Evolutionary conservation across 495 filamentous ascomycete genomes (phyloP).

Genomic region (Cladorrhinum samala): DNA sequence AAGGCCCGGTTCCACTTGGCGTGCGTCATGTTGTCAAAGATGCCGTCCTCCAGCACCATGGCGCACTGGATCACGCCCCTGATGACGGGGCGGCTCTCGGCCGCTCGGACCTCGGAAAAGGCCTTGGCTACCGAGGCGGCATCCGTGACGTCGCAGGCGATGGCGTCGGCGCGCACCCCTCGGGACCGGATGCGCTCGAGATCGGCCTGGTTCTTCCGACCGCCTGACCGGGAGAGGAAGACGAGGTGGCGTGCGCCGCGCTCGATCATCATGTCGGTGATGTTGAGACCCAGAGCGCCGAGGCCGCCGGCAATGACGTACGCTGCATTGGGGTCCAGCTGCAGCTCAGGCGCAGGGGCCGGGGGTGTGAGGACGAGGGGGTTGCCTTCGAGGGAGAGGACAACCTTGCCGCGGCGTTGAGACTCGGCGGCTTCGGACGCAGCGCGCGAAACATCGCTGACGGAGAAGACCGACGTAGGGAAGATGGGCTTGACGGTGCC

Average conservation of each 20-base stretch:
- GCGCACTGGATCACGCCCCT: slow-evolving; percentile 43
- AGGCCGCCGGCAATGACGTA: slow-evolving; percentile 51
- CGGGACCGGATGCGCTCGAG: slow-evolving; percentile 17
- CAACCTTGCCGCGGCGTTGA: slow-evolving; percentile 48
- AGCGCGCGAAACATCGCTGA: slow-evolving; percentile 40
- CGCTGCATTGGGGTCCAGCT: slow-evolving; percentile 12
- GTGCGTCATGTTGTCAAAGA: slow-evolving; percentile 41
- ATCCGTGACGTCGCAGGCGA: slow-evolving; percentile 35
- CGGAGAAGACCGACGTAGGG: slow-evolving; percentile 31
- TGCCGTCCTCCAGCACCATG: slow-evolving; percentile 45
- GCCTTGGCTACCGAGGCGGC: not conserved
- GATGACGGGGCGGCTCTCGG: slow-evolving; percentile 41
- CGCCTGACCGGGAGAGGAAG: slow-evolving; percentile 38
- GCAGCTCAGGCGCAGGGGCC: not conserved
- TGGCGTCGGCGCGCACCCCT: slow-evolving; percentile 22
- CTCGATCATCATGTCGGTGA: slow-evolving; percentile 44
- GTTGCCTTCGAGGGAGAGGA: slow-evolving; percentile 33
- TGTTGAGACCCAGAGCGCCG: slow-evolving; percentile 48
- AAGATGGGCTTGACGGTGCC: slow-evolving; percentile 24
- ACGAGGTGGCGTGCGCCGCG: slow-evolving; percentile 48
- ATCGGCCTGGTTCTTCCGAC: slow-evolving; percentile 6
- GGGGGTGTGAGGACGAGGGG: slow-evolving; percentile 20
- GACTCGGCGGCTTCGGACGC: slow-evolving; percentile 43
- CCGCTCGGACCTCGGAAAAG: not conserved
- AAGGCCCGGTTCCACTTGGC: slow-evolving; percentile 37